phyloP scores from a whole-genome alignment of 2,329 filamentous ascomycete species.

The Cladosporium sphaerospermum region DNA sequence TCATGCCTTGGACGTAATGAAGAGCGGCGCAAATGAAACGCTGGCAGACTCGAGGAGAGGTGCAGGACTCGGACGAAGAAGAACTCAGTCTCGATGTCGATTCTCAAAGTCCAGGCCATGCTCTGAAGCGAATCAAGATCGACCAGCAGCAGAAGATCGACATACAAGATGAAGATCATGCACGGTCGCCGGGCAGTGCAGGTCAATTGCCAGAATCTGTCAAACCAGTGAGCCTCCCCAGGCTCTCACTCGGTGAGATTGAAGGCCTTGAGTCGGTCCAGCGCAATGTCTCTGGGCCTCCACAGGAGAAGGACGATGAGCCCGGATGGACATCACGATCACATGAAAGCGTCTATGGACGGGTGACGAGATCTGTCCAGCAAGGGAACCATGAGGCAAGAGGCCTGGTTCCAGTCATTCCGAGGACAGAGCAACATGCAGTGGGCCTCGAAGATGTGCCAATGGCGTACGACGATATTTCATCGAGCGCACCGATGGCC shows the following conservation, averaged over 20 bases:
- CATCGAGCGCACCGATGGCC: background rate
- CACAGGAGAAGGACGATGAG: slow-evolving; percentile 5
- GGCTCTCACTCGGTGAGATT: too few species aligned
- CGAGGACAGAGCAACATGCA: background rate
- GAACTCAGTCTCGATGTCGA: slow-evolving; percentile 24
- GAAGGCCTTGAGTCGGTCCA: too few species aligned
- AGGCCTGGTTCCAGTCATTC: background rate
- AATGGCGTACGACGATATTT: background rate
- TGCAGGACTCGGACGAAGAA: slow-evolving; percentile 47
- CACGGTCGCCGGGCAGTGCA: too few species aligned
- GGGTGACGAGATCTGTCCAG: background rate
- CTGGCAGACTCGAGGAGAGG: slow-evolving; percentile 45
- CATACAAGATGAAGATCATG: background rate
- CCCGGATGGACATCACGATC: background rate
- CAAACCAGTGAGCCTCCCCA: too few species aligned
- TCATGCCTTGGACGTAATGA: slow-evolving; percentile 18
- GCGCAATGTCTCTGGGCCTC: background rate
- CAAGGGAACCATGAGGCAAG: background rate
- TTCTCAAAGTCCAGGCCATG: slow-evolving; percentile 9
- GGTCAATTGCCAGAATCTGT: too few species aligned
- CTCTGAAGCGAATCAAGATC: slow-evolving; percentile 17
- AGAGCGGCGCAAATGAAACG: slow-evolving; percentile 37
- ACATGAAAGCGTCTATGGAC: background rate
- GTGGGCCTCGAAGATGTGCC: background rate
- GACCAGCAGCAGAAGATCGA: background rate